A percentile compares a stretch with the other conserved stretches of the same genome.
Conservation (phyloP, 768 basidiomycete species). For the Tylopilus subfusipes region DNA sequence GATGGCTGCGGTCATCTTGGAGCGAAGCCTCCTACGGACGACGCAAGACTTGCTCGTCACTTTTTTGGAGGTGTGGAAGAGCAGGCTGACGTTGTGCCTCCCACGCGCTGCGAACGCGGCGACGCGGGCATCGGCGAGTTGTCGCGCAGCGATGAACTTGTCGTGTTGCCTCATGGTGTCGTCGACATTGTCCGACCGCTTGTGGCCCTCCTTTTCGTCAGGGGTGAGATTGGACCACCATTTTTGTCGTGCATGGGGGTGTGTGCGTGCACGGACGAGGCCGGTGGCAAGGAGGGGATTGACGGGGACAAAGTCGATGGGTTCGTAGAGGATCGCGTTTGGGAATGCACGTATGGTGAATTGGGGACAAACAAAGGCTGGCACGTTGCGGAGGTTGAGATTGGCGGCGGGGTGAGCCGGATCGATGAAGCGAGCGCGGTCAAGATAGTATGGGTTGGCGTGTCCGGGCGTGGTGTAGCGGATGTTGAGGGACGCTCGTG, state of each 20-base stretch:
- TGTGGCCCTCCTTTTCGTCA: neutral
- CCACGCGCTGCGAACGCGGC: constrained; percentile 8
- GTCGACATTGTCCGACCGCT: neutral
- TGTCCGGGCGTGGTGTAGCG: constrained; percentile 13
- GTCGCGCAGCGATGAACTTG: neutral
- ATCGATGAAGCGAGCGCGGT: constrained; percentile 13
- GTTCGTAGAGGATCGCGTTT: constrained; percentile 15
- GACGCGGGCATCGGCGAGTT: constrained; percentile 2
- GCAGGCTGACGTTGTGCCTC: constrained; percentile 12
- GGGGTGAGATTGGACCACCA: neutral
- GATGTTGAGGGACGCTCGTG: neutral
- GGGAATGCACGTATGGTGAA: constrained; percentile 27
- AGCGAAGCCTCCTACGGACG: constrained; percentile 18
- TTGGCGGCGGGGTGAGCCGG: constrained; percentile 18
- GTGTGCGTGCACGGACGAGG: constrained; percentile 2
- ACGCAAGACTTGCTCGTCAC: constrained; percentile 23
- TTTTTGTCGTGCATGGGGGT: neutral
- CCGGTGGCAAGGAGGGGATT: constrained; percentile 21
- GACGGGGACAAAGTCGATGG: constrained; percentile 14
- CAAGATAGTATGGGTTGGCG: constrained; percentile 11
- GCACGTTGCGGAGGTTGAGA: constrained; percentile 12
- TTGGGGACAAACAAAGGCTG: constrained; percentile 15
- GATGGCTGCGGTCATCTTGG: constrained; percentile 22
- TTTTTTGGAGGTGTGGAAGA: constrained; percentile 25
- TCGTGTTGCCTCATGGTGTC: neutral